Base-by-base conservation (phyloP, 805 yeast species). In the Yarrowia sp. region DNA sequence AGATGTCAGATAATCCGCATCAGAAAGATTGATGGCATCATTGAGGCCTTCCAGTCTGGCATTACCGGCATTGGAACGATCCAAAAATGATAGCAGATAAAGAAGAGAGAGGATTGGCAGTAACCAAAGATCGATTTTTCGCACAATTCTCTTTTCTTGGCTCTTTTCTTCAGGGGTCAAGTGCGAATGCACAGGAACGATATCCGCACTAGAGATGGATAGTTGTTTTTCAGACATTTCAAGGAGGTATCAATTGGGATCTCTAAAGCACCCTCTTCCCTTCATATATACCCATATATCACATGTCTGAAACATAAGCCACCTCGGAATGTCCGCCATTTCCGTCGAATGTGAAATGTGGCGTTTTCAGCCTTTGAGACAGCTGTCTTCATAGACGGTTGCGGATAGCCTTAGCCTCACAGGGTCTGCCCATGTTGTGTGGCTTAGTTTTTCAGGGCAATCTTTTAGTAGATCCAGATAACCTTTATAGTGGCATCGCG, bases 31-130 rank as follows among this genome's bases (percentile, higher is more conserved):
- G 17, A 82, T 70, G 65, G 79, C 82, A 3, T 66, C 71, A 39
- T 76, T 80, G 62, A 81, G 70, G 8, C 81, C 82, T 64, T 78
- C 79, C 8, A 82, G 77, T 65, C 79, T 77, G 7, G 84, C 84
- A 68, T 81, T 81, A 9, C 81, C 77, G 53, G 81, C 79, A 67
- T 81, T 81, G 17, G 80, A 80, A 64, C 79, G 78, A 67, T 81
- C 83, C 66, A 81, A 72, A 36, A 81, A 80, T 61, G 80, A 79
- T 67, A 76, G 31, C 35, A 81, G 71, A 66, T 80, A 81, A 76
- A 80, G 74, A 15, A 79, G 35, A 15, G 81, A 78, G 42, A 80
- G 72, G 43, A 77, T 69, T 0, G 84, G 84, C n/a, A 81, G 69
- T 17, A 81, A 76, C 65, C 77, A 74, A 17, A 77, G 62, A 66